A percentile compares a stretch with the other conserved stretches of the same genome.
Conservation (phyloP, 2,329 filamentous ascomycete genomes). For the Sarocladium oryzae region DNA sequence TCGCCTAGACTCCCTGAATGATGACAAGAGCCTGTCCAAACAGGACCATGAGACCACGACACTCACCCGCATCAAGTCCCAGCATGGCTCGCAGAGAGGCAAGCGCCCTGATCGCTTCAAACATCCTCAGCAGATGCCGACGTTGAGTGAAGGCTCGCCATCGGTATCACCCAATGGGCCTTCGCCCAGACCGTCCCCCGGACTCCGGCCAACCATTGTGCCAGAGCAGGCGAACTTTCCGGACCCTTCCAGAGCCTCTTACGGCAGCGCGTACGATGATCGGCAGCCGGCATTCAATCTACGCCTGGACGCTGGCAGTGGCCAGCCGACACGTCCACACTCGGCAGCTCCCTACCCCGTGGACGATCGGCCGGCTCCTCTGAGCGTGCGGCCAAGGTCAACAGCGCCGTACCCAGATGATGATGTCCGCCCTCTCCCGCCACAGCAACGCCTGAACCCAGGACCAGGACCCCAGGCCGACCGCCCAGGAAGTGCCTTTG, state of each 20-base stretch:
- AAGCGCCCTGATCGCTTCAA: constrained; percentile 55
- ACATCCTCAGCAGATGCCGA: constrained; percentile 41
- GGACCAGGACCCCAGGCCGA: constrained; percentile 36
- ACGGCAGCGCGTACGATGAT: constrained; percentile 21
- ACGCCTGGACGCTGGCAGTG: constrained; percentile 33
- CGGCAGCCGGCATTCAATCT: constrained; percentile 46
- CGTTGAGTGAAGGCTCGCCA: constrained; percentile 37
- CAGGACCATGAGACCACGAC: constrained; percentile 90
- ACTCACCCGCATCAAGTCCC: constrained; percentile 78
- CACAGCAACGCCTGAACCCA: constrained; percentile 4
- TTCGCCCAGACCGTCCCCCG: constrained; percentile 36
- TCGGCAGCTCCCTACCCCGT: constrained; percentile 65
- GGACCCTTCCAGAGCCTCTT: constrained; percentile 37
- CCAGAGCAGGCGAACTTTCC: constrained; percentile 38
- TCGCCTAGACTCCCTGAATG: constrained; percentile 76
- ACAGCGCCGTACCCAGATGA: constrained; percentile 49
- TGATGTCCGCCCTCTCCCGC: constrained; percentile 25
- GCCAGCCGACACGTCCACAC: constrained; percentile 35
- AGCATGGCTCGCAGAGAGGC: constrained; percentile 63
- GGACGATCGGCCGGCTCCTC: constrained; percentile 54
- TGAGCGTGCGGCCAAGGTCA: constrained; percentile 38
- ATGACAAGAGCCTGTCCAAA: constrained; percentile 79
- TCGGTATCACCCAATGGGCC: constrained; percentile 18
- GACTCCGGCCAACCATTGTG: constrained; percentile 28
- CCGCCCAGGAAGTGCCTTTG: constrained; percentile 45